A percentile compares a stretch with the other conserved stretches of the same genome.
Conservation (phyloP, 2,329 filamentous ascomycete genomes). For the Diaporthe ilicicola region DNA sequence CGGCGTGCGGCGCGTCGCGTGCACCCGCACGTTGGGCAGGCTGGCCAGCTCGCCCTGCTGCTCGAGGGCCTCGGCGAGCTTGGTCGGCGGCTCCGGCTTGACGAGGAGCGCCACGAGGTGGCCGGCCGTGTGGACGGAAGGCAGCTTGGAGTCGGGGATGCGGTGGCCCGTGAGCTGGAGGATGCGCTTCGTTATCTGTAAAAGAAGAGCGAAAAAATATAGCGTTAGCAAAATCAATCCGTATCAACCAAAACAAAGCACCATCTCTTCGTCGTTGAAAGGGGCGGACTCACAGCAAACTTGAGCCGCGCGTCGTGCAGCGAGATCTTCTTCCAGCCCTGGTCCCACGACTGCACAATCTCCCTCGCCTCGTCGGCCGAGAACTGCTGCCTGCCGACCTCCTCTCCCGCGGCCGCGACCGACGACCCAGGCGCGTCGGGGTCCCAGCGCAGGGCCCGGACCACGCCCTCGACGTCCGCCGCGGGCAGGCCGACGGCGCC, state of each 20-base stretch:
- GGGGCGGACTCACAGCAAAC: constrained; percentile 70
- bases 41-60: constrained; percentile 53
- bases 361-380: constrained; percentile 51
- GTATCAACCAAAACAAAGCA: neutral
- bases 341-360: constrained; percentile 57
- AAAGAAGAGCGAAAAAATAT: neutral
- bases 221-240: constrained; percentile 31
- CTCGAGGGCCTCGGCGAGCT: constrained; percentile 70
- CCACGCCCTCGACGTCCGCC: constrained; percentile 42
- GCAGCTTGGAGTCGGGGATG: constrained; percentile 75
- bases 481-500: constrained; percentile 52
- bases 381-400: constrained; percentile 35
- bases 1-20: constrained; percentile 69
- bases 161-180: constrained; percentile 82
- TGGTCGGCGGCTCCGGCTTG: constrained; percentile 63
- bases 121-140: constrained; percentile 60
- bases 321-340: constrained; percentile 65
- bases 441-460: constrained; percentile 37
- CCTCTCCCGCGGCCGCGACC: constrained; percentile 29
- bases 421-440: neutral
- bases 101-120: constrained; percentile 63
- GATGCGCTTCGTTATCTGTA: constrained; percentile 82
- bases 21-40: constrained; percentile 77
- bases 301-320: constrained; percentile 69
- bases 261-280: neutral